These are phyloP conservation scores for Pyrenophora seminiperda DNA, from an alignment of 2,329 filamentous ascomycete species.

Conservation along the genomic window DNA sequence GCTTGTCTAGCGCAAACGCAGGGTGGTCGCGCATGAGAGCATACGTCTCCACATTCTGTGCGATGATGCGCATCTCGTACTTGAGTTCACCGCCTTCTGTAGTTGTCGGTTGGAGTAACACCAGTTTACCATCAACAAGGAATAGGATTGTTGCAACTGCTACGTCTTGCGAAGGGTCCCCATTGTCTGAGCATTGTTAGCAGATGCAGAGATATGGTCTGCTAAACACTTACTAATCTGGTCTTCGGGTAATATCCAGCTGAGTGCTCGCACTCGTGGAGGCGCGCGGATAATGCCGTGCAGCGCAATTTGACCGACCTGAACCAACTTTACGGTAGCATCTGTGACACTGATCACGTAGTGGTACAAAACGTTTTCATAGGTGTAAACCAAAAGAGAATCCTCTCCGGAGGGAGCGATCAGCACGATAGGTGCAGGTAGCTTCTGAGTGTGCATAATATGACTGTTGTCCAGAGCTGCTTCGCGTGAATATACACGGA, in stretches of 20 bases:
- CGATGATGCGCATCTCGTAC: slow-evolving; percentile 97
- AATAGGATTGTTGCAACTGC: slow-evolving; percentile 92
- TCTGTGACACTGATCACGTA: slow-evolving; percentile 80
- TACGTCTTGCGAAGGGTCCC: slow-evolving; percentile 94
- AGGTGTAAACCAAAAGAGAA: slow-evolving; percentile 93
- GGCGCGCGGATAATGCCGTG: slow-evolving; percentile 95
- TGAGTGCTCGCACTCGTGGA: slow-evolving; percentile 86
- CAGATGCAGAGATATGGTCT: not conserved
- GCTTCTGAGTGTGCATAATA: slow-evolving; percentile 74
- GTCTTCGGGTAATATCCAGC: slow-evolving; percentile 91
- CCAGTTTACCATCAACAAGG: slow-evolving; percentile 95
- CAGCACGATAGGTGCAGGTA: slow-evolving; percentile 86
- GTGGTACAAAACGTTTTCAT: slow-evolving; percentile 94
- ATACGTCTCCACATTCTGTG: slow-evolving; percentile 95
- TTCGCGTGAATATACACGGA: slow-evolving; percentile 93
- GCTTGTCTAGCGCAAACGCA: slow-evolving; percentile 52
- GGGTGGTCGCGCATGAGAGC: slow-evolving; percentile 87
- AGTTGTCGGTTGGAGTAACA: slow-evolving; percentile 83
- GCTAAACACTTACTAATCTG: slow-evolving; percentile 67
- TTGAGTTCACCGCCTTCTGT: slow-evolving; percentile 84
- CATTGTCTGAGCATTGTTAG: slow-evolving; percentile 62
- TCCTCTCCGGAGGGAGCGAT: slow-evolving; percentile 90
- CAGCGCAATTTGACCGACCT: slow-evolving; percentile 97
- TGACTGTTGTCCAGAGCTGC: slow-evolving; percentile 73
- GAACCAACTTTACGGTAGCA: slow-evolving; percentile 76